A percentile compares a stretch with the other conserved stretches of the same genome.
Evolutionary conservation across 306 rosid genomes (phyloP).

Genomic region (Geum urbanum): DNA sequence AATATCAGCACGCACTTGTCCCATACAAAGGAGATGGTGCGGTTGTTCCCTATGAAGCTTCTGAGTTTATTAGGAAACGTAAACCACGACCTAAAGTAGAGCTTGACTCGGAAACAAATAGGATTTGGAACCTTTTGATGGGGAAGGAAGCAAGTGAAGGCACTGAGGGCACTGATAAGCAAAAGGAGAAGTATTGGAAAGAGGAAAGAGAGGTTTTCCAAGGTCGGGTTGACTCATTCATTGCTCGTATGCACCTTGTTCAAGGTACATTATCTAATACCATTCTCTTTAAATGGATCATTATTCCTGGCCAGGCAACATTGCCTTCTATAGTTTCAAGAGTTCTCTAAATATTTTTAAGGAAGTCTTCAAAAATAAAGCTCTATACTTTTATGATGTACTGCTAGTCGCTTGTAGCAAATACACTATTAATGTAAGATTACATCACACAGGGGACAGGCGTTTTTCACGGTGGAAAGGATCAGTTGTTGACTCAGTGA

Average conservation of each 20-base stretch:
- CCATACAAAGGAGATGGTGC: conserved; percentile 58
- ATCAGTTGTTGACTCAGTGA: conserved; percentile 90
- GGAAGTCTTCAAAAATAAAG: not conserved
- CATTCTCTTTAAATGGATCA: conserved; percentile 20
- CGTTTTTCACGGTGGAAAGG: conserved; percentile 97
- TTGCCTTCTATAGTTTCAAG: not conserved
- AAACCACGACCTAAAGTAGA: conserved; percentile 79
- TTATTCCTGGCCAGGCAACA: conserved; percentile 18
- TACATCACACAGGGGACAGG: conserved; percentile 72
- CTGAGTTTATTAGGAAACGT: conserved; percentile 40
- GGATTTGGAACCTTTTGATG: conserved; percentile 89
- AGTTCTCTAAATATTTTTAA: not conserved
- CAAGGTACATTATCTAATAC: conserved; percentile 59
- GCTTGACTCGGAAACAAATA: conserved; percentile 83
- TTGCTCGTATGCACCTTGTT: conserved; percentile 96
- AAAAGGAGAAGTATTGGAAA: conserved; percentile 88
- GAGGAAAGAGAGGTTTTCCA: conserved; percentile 75
- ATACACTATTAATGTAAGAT: conserved; percentile 16
- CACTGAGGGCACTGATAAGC: conserved; percentile 46
- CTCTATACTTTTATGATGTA: not conserved
- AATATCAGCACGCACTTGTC: conserved; percentile 60
- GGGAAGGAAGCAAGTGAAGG: conserved; percentile 58
- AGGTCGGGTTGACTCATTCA: conserved; percentile 82
- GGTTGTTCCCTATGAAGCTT: conserved; percentile 49
- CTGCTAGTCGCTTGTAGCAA: conserved; percentile 1